Evolutionary conservation across 2,329 filamentous ascomycete species (phyloP), one percentile per base, ranked within the genome.

Genomic region (Rosellinia necatrix): DNA sequence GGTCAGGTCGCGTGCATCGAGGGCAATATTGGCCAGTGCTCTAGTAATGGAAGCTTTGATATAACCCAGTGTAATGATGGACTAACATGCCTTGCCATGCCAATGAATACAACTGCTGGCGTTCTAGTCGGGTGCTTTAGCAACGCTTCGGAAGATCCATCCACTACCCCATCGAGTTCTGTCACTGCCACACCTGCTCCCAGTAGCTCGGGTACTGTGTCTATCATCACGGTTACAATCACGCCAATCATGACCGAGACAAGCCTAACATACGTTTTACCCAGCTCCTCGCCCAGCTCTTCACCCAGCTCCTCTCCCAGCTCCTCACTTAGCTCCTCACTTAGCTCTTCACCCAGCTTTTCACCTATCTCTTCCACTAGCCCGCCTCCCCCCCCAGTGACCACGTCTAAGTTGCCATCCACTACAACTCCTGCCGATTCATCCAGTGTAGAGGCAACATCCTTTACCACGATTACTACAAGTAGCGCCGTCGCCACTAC

Each of bases 1-100:
- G 72, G 72, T 22, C 78, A 84, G 54, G 73, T 76, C 2, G 82
- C 82, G 4, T 86, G 83, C 50, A 77, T 86, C 40, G 67, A 72
- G 12, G 79, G 81, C 19, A 74, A 77, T 46, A 64, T 80, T 4
- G 81, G 74, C n/a, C 66, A 67, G 12, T 87, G 84, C 64, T 68
- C 70, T 24, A 52, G 60, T 19, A 56, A 59, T 9, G 77, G 77
- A 15, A 66, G 63, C 0, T 85, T 80, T 62, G 63, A 69, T 3
- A 74, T 83, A 15, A 65, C 62, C 0, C 58, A 68, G 8, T 77
- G 77, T 35, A 46, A 60, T 1, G 71, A 69, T 8, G 67, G 69
- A 41, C 53, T 67, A n/a, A 68, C 71, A 43, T 86, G 83, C 68
- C 80, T 77, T 44, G 83, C 81, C 2, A 67, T 85, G 58, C 84